Evolutionary conservation across 202 grass and related monocot species (phyloP).

Genomic region (Bolboschoenoplectus hybrid): DNA sequence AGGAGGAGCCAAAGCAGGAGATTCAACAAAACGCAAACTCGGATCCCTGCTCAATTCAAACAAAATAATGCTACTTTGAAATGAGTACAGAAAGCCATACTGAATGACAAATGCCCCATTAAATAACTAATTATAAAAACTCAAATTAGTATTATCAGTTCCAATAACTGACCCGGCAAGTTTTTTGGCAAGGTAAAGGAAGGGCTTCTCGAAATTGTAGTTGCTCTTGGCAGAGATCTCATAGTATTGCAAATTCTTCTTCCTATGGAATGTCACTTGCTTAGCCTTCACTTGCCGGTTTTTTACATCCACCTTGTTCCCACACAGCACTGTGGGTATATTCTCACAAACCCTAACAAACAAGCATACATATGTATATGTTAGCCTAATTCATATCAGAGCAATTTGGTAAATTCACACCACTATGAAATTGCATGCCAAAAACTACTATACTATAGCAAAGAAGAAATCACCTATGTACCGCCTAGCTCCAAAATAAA

Average conservation of each 20-base stretch:
- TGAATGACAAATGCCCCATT: neutral
- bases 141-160: neutral
- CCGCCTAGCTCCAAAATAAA: neutral
- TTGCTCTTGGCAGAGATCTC: slow-evolving; percentile 94
- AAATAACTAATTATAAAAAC: neutral
- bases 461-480: neutral
- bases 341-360: slow-evolving; percentile 76
- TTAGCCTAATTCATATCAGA: slow-evolving; percentile 3
- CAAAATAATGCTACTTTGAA: neutral
- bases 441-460: neutral
- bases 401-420: neutral
- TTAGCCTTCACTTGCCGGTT: slow-evolving; percentile 90
- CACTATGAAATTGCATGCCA: neutral
- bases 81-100: neutral
- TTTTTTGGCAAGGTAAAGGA: slow-evolving; percentile 81
- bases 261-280: slow-evolving; percentile 83
- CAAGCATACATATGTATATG: neutral
- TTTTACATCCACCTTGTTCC: slow-evolving; percentile 93
- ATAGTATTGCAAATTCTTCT: slow-evolving; percentile 91
- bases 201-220: slow-evolving; percentile 93
- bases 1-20: slow-evolving; percentile 76
- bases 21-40: slow-evolving; percentile 73
- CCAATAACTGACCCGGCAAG: slow-evolving; percentile 55
- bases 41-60: slow-evolving; percentile 49
- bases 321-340: slow-evolving; percentile 82